Base-by-base conservation (phyloP, 768 basidiomycete genomes). In the Suillus brevipes region DNA sequence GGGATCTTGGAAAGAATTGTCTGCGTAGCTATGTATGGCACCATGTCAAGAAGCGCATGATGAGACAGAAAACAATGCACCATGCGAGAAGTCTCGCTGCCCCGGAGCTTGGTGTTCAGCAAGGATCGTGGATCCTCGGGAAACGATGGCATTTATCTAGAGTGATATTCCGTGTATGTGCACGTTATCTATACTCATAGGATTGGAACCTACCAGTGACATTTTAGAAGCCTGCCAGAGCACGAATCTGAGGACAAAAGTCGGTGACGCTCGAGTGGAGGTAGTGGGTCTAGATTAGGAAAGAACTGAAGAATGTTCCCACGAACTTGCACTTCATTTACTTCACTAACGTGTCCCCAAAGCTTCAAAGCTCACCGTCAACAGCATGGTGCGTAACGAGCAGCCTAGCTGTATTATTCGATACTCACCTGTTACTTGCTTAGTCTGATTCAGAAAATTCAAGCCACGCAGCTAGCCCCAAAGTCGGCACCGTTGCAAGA, bases 1-100 rank as follows among this genome's bases (percentile, higher is more conserved):
- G 97, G 95, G 73, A 99, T 98, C 83, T 96, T 97, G 55, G 89
- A 90, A 43, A 99, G 82, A 68, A 99, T 97, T 1, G 90, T 94
- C 71, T 93, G 87, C 1, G 89, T 91, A 20, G 93, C 93, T 93
- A 69, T 20, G 61, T 60, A 36, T n/a, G 53, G 31, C 37, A 28
- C 58, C 65, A 52, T 45, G 31, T 36, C 60, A 61, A 58, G 50
- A 31, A 42, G 34, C 7, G 40, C 20, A 59, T 20, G 18, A 42
- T 20, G 20, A 47, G 55, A 38, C 47, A 60, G 40, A 8, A 50
- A 43, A 40, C 23, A 34, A 28, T 59, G 7, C 20, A 89, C 95
- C 95, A 85, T 93, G 90, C 53, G 94, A 94, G 81, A 97, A 95
- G 77, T 96, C 89, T 61, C 90, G 87, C 66, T 89, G 83, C 55